phyloP scores from a whole-genome alignment of 805 yeast genomes.

The Candida chauliodis region DNA sequence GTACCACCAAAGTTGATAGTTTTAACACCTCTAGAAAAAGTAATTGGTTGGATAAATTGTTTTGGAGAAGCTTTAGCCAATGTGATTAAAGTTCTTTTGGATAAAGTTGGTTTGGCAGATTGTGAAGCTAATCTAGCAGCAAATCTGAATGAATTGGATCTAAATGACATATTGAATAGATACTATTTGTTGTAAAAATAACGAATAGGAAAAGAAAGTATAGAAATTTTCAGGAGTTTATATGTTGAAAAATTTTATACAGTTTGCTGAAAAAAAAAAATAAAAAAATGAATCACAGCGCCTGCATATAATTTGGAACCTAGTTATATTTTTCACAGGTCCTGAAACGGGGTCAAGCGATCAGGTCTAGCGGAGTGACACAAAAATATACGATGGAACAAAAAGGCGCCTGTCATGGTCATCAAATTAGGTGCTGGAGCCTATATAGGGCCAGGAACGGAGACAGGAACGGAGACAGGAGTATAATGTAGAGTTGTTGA shows the following conservation, averaged over 20 bases:
- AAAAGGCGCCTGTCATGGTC: no score
- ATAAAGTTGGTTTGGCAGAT: slow-evolving; percentile 42
- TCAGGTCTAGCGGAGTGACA: slow-evolving; percentile 3
- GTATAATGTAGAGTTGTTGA: no score
- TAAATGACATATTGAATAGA: slow-evolving; percentile 35
- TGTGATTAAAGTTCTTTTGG: slow-evolving; percentile 66
- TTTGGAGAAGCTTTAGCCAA: slow-evolving; percentile 38
- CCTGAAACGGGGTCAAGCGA: slow-evolving; percentile 1
- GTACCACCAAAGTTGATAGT: slow-evolving; percentile 96
- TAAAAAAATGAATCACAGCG: slow-evolving; percentile 5
- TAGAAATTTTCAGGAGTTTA: slow-evolving; percentile 7
- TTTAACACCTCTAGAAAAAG: slow-evolving; percentile 79
- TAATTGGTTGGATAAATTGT: slow-evolving; percentile 26
- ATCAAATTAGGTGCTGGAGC: no score
- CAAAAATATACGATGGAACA: neutral
- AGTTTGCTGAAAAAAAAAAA: slow-evolving; percentile 1
- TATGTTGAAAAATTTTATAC: slow-evolving; percentile 10
- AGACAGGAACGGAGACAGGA: no score
- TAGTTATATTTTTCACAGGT: neutral
- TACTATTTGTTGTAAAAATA: slow-evolving; percentile 18
- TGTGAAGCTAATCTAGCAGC: slow-evolving; percentile 47
- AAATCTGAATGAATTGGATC: slow-evolving; percentile 42
- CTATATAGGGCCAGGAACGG: no score
- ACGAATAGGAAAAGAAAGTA: slow-evolving; percentile 25
- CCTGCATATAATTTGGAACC: neutral